Base-by-base conservation (phyloP, 768 basidiomycete species). In the Lentinula aciculospora region DNA sequence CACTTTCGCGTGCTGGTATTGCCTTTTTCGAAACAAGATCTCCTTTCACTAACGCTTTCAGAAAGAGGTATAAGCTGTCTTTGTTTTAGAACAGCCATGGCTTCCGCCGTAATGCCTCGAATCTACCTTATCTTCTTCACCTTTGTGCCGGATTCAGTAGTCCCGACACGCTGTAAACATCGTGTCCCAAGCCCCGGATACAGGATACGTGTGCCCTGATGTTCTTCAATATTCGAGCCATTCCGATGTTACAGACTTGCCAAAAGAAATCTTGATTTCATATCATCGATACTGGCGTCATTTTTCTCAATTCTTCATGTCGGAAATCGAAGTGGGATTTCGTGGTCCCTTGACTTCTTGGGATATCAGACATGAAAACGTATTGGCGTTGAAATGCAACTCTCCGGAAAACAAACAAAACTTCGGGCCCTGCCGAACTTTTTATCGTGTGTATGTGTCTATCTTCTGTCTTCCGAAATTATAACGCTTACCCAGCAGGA, bases 181-280 rank as follows among this genome's bases (percentile, higher is more conserved):
- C 85, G 80, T 75, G 74, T 79, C 77, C 80, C 81, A 76, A 80
- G 76, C 80, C 74, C 84, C 79, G 82, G 83, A 79, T 76, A 75
- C 78, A 73, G 76, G 74, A 71, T 80, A 78, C 83, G 85, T 81
- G 84, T 84, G 84, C 75, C 72, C 65, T 62, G 36, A 36, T 39
- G 27, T 40, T 39, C 57, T 74, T 68, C 73, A 67, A 62, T 63
- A 69, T 70, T 64, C 71, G 72, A 72, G 69, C 82, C 83, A 78
- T 69, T 68, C 62, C 73, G 67, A 74, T 70, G 81, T 76, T 69
- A 72, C 81, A 61, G 60, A 79, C 70, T 69, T 87, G 71, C 85
- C 84, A 76, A 78, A 81, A 81, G 63, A 54, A 76, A 81, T 55
- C 25, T 57, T 57, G 69, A 74, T 79, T 79, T 77, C 73, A 73